Evolutionary conservation across 306 rosid species (phyloP).

Genomic region (Quercus aquifolioides): DNA sequence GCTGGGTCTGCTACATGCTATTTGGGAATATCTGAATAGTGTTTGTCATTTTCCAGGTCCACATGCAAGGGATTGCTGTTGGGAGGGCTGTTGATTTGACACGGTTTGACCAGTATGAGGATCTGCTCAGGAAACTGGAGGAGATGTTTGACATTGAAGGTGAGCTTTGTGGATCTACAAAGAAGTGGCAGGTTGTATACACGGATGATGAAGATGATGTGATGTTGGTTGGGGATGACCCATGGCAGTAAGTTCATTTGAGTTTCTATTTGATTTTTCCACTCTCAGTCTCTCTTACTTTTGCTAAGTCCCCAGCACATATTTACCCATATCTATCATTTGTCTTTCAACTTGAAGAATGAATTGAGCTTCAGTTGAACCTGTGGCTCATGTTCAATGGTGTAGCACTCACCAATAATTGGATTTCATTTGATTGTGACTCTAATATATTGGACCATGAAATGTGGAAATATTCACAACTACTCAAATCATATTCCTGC

Average conservation of each 20-base stretch:
- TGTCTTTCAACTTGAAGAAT: not conserved
- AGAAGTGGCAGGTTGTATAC: conserved; percentile 92
- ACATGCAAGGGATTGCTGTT: conserved; percentile 98
- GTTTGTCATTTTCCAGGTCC: conserved; percentile 52
- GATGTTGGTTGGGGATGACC: conserved; percentile 99
- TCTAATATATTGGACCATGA: not conserved
- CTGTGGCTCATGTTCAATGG: not conserved
- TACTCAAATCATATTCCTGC: not conserved
- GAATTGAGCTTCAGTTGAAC: not conserved
- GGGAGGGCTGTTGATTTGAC: conserved; percentile 97
- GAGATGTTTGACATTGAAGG: conserved; percentile 89
- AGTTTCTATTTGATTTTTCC: not conserved
- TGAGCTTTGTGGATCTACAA: conserved; percentile 69
- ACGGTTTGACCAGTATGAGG: conserved; percentile 70
- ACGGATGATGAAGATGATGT: conserved; percentile 93
- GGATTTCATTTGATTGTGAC: not conserved
- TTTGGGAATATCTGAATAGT: not conserved
- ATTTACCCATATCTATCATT: not conserved
- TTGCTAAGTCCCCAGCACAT: not conserved
- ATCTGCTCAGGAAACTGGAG: conserved; percentile 80
- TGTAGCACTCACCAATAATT: not conserved
- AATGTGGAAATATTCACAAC: not conserved
- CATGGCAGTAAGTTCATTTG: conserved; percentile 82
- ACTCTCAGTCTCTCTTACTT: not conserved
- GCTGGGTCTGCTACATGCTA: not conserved